Evolutionary conservation across 1,284 basidiomycete genomes (phyloP), one percentile per base, ranked within the genome.

Genomic region (Gastroboletus turbinatus): DNA sequence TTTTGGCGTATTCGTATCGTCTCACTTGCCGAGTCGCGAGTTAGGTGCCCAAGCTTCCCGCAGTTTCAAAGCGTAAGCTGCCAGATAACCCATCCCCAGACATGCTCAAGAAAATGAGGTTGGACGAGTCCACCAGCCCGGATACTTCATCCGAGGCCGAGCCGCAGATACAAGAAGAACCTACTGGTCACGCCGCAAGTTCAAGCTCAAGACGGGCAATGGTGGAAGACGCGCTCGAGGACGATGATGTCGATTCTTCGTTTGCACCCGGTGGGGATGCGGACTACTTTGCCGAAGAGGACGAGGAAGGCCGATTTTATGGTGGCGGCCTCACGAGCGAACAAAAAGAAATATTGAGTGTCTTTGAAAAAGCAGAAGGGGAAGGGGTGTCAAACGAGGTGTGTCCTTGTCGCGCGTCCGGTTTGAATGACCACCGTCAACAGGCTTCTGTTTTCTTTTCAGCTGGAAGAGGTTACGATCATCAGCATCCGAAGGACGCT

Each of bases 251-350:
- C 17, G 76, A 77, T 17, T 75, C 60, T 3, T 75, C 78, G 53
- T 92, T 92, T 72, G 90, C 89, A 1, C 87, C 90, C 5, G 89
- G 90, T 9, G 88, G 86, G 29, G 92, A 94, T 62, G 90, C 91
- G 0, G 93, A 96, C 68, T 94, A 95, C 67, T 95, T 90, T 66
- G 83, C 71, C 1, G 94, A 95, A 64, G 94, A 96, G 69, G 94
- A 96, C 66, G 91, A 89, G 27, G 94, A 96, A 62, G 95, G 95
- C 0, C 80, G 95, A 14, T 96, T 97, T 76, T 97, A 90, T 68
- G 95, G 95, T 30, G 93, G 94, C 3, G 95, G 95, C 1, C 76
- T 97, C 56, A 96, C 93, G 3, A 81, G 80, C 32, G 89, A 94
- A 68, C 95, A 98, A 75, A 94, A 96, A 69, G 88, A 93, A 50